phyloP scores from a whole-genome alignment of 768 basidiomycete species.

The Tulasnella calospora region DNA sequence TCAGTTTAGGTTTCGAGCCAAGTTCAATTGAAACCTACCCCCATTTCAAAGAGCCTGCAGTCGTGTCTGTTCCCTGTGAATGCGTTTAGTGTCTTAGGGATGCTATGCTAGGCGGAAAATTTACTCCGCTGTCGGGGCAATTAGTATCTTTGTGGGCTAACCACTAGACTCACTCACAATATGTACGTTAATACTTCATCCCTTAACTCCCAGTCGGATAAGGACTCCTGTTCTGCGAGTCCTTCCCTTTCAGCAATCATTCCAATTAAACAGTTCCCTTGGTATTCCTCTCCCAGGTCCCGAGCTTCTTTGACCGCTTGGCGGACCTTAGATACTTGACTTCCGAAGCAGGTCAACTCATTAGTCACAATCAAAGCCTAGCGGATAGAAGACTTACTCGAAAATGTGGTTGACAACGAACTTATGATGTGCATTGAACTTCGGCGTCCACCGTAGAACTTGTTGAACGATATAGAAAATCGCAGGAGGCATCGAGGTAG shows the following conservation, averaged over 20 bases:
- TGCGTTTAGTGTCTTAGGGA: background rate
- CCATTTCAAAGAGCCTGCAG: background rate
- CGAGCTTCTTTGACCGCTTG: background rate
- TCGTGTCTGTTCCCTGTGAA: slow-evolving; percentile 7
- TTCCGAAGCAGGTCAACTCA: background rate
- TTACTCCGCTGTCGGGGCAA: background rate
- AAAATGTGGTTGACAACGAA: background rate
- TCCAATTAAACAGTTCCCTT: background rate
- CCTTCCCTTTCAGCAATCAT: background rate
- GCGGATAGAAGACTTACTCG: background rate
- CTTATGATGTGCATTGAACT: background rate
- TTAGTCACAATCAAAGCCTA: too few species aligned
- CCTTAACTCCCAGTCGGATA: slow-evolving; percentile 1
- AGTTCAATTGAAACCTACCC: background rate
- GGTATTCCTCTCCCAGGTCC: background rate
- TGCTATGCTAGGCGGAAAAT: background rate
- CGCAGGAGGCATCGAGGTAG: background rate
- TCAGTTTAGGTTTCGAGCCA: background rate
- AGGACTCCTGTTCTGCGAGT: background rate
- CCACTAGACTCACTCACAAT: background rate
- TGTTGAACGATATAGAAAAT: background rate
- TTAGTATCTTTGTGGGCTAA: too few species aligned
- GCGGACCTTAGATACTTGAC: background rate
- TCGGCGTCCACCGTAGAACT: background rate
- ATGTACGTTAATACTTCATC: slow-evolving; percentile 9